Conservation (phyloP, 2,329 filamentous ascomycete genomes). For the Trichoderma oligosporum region DNA sequence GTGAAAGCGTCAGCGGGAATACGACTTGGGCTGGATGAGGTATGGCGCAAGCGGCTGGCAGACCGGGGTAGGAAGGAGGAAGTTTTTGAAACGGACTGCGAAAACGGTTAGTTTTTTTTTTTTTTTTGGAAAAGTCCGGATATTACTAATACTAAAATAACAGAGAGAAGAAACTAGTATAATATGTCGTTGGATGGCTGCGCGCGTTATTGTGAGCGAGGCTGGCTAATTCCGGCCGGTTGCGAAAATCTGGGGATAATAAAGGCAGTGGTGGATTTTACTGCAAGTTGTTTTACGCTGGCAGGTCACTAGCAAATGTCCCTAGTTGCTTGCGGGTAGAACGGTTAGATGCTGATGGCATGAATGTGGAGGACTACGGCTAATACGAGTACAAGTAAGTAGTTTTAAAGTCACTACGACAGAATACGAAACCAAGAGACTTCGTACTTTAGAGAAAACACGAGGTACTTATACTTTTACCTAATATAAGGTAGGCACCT, state of each 20-base stretch:
- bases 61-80: not conserved
- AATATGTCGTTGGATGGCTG: too few species aligned
- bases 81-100: not conserved
- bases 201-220: too few species aligned
- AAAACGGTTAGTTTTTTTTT: not conserved
- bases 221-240: too few species aligned
- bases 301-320: not conserved
- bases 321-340: not conserved
- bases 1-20: slow-evolving; percentile 11
- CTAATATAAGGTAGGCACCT: too few species aligned
- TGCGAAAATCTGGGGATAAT: not conserved
- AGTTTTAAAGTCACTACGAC: not conserved
- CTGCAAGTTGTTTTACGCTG: not conserved
- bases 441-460: not conserved
- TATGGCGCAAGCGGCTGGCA: not conserved
- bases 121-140: too few species aligned
- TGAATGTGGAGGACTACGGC: not conserved
- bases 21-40: not conserved
- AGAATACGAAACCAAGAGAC: not conserved
- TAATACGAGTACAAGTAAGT: too few species aligned
- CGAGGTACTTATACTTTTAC: too few species aligned
- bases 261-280: not conserved
- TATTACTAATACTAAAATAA: too few species aligned
- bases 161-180: too few species aligned
- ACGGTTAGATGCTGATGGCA: not conserved